These are phyloP conservation scores for Zanthoxylum bungeanum DNA, from an alignment of 345 rosid genomes.

Conservation along the genomic window DNA sequence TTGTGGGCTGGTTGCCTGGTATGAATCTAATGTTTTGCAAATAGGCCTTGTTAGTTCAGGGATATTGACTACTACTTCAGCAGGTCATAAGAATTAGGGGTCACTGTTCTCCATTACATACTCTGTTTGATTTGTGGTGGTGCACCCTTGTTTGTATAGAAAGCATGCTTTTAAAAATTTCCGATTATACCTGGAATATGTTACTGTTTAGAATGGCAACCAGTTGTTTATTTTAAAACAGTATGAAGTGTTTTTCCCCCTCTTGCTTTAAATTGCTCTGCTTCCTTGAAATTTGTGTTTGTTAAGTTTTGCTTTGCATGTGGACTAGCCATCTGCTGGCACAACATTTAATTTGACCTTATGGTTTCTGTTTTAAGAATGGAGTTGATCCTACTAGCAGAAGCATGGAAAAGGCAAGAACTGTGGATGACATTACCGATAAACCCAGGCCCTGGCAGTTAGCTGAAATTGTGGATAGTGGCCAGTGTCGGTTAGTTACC, in stretches of 20 bases:
- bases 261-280: conserved; percentile 4
- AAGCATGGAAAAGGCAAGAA: conserved; percentile 77
- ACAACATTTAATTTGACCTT: not conserved
- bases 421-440: conserved; percentile 58
- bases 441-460: conserved; percentile 80
- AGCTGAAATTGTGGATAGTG: conserved; percentile 65
- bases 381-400: conserved; percentile 79
- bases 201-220: not conserved
- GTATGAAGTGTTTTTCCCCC: not conserved
- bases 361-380: conserved; percentile 46
- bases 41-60: not conserved
- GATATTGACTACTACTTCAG: not conserved
- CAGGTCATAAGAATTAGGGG: not conserved
- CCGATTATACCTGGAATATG: not conserved
- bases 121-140: not conserved
- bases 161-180: not conserved
- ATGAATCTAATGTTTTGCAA: not conserved
- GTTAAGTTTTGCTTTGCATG: not conserved
- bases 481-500: conserved; percentile 64
- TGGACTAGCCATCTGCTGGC: not conserved
- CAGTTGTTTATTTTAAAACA: not conserved
- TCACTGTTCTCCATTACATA: not conserved
- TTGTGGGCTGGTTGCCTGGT: not conserved
- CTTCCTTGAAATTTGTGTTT: not conserved
- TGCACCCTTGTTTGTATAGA: not conserved